Conservation (phyloP, 1,284 basidiomycete genomes). For the Microbotryum scabiosae region DNA sequence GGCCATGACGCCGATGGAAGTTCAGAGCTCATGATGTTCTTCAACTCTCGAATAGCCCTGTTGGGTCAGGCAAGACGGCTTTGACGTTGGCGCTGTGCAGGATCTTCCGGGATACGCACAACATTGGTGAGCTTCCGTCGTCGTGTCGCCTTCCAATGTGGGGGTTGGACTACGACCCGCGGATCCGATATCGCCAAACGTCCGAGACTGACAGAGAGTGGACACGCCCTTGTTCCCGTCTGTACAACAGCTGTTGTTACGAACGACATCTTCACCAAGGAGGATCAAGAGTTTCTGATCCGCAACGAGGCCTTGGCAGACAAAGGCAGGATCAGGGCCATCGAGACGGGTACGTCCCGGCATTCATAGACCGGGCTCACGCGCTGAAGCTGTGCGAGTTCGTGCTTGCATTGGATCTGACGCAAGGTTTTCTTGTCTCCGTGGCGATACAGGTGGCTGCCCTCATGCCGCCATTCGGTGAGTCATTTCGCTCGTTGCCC, state of each 20-base stretch:
- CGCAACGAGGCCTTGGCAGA: constrained; percentile 77
- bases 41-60: constrained; percentile 44
- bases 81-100: constrained; percentile 87
- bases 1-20: constrained; percentile 1
- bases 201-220: too few relatives aligned
- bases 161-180: too few relatives aligned
- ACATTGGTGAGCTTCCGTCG: constrained; percentile 58
- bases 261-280: constrained; percentile 90
- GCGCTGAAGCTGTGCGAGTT: background rate
- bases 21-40: background rate
- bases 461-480: constrained; percentile 79
- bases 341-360: constrained; percentile 60
- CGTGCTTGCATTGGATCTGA: too few relatives aligned
- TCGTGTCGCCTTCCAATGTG: too few relatives aligned
- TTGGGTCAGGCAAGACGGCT: constrained; percentile 96
- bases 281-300: constrained; percentile 96
- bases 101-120: constrained; percentile 69
- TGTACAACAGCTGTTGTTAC: constrained; percentile 67
- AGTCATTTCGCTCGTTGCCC: background rate
- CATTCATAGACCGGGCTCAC: too few relatives aligned
- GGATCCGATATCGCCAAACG: too few relatives aligned
- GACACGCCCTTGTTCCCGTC: background rate
- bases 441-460: constrained; percentile 56
- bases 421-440: too few relatives aligned
- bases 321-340: constrained; percentile 74